A percentile compares a stretch with the other conserved stretches of the same genome.
These are phyloP conservation scores for Tetrahymena thermophila DNA, from an alignment of 73 alveolate genomes.

Conservation along the genomic window DNA sequence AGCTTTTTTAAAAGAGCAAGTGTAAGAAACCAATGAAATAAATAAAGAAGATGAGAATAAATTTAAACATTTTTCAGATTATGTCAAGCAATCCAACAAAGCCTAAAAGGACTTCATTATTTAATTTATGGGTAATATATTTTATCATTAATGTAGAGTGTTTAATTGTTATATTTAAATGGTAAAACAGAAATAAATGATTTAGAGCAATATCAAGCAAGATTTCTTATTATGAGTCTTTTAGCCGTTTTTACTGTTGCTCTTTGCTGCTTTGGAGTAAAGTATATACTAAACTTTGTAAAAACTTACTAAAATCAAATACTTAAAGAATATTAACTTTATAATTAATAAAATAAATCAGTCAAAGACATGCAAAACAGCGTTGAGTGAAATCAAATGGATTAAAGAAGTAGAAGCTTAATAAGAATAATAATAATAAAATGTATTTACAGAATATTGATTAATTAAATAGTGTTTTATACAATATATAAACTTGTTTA, in stretches of 20 bases:
- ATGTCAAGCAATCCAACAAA: neutral
- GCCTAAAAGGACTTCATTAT: neutral
- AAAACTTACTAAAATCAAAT: neutral
- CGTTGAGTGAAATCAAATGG: neutral
- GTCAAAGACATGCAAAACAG: neutral
- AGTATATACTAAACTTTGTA: neutral
- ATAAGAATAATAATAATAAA: neutral
- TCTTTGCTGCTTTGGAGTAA: neutral
- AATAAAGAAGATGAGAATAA: neutral
- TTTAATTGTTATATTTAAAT: neutral
- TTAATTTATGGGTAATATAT: neutral
- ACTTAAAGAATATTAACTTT: neutral
- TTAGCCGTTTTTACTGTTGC: constrained; percentile 1
- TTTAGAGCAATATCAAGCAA: neutral
- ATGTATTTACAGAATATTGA: neutral
- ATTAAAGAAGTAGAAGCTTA: neutral
- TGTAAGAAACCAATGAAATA: neutral
- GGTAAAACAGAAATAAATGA: neutral
- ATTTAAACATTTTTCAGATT: neutral
- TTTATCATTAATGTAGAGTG: neutral
- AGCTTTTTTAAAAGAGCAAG: neutral
- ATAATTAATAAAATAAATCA: neutral
- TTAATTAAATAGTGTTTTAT: neutral
- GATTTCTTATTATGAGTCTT: neutral
- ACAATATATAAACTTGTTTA: neutral